phyloP scores from a whole-genome alignment of 2,329 filamentous ascomycete species.

The Scytalidium sp. region DNA sequence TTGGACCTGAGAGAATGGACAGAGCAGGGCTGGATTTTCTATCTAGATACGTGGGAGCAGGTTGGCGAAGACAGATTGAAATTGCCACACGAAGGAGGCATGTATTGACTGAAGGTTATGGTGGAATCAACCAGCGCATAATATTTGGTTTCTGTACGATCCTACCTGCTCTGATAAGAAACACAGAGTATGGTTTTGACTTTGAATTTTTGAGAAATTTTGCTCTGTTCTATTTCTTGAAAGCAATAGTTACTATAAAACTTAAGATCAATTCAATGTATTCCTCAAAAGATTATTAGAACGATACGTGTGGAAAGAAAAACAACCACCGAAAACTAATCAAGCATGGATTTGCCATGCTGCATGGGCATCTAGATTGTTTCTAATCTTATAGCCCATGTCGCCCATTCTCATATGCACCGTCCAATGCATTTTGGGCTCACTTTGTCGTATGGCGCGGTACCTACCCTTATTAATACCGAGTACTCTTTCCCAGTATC shows the following conservation, averaged over 20 bases:
- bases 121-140: too few relatives aligned
- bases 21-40: constrained; percentile 31
- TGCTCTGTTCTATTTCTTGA: too few relatives aligned
- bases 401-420: constrained; percentile 34
- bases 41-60: constrained; percentile 17
- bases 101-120: constrained; percentile 24
- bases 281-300: too few relatives aligned
- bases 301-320: neutral
- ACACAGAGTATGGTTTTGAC: too few relatives aligned
- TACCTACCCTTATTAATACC: constrained; percentile 35
- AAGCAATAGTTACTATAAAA: too few relatives aligned
- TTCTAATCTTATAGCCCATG: constrained; percentile 31
- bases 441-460: constrained; percentile 31
- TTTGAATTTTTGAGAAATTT: too few relatives aligned
- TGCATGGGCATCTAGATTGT: constrained; percentile 24
- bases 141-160: too few relatives aligned
- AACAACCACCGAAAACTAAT: neutral
- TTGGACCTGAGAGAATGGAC: constrained; percentile 34
- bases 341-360: constrained; percentile 28
- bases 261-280: too few relatives aligned
- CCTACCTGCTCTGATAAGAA: too few relatives aligned
- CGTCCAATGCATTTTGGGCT: constrained; percentile 42
- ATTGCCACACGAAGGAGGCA: constrained; percentile 21
- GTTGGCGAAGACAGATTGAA: constrained; percentile 11
- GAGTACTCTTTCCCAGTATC: constrained; percentile 34